These are phyloP conservation scores for Pochonia chlamydosporia DNA, from an alignment of 2,329 filamentous ascomycete genomes.

Conservation along the genomic window DNA sequence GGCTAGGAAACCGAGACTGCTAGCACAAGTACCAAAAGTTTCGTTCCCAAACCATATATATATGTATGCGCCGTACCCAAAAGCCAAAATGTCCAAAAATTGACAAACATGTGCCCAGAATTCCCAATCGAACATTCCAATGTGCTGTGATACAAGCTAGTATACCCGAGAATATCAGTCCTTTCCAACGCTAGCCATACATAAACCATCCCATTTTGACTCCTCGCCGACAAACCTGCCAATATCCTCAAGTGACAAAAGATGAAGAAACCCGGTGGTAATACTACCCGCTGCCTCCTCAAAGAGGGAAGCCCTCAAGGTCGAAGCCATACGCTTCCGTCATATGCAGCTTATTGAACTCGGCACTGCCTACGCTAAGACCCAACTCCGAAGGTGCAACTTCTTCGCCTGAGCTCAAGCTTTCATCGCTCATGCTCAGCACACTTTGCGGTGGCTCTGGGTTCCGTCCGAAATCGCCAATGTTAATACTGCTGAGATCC, in stretches of 20 bases:
- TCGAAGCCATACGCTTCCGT: slow-evolving; percentile 2
- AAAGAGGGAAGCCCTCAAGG: not conserved
- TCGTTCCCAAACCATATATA: too few species aligned
- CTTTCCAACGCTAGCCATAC: not conserved
- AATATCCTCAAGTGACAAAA: too few species aligned
- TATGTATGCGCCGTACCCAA: too few species aligned
- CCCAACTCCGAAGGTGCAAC: slow-evolving; percentile 39
- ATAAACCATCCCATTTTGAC: not conserved
- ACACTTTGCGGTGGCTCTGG: slow-evolving; percentile 45
- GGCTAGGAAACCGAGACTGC: too few species aligned
- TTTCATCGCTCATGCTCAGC: slow-evolving; percentile 52
- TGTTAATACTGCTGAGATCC: slow-evolving; percentile 45
- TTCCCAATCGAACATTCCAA: too few species aligned
- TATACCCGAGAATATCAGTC: not conserved
- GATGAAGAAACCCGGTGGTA: too few species aligned
- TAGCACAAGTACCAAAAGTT: too few species aligned
- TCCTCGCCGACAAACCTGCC: too few species aligned
- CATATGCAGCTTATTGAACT: slow-evolving; percentile 24
- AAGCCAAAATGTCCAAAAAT: too few species aligned
- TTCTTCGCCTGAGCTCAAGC: slow-evolving; percentile 51
- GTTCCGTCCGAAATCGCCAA: slow-evolving; percentile 40
- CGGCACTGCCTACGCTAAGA: slow-evolving; percentile 31
- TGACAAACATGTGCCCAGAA: too few species aligned
- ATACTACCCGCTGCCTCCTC: not conserved
- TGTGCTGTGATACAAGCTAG: too few species aligned